These are phyloP conservation scores for Lindgomyces ingoldianus DNA, from an alignment of 495 filamentous ascomycete genomes.

Conservation along the genomic window DNA sequence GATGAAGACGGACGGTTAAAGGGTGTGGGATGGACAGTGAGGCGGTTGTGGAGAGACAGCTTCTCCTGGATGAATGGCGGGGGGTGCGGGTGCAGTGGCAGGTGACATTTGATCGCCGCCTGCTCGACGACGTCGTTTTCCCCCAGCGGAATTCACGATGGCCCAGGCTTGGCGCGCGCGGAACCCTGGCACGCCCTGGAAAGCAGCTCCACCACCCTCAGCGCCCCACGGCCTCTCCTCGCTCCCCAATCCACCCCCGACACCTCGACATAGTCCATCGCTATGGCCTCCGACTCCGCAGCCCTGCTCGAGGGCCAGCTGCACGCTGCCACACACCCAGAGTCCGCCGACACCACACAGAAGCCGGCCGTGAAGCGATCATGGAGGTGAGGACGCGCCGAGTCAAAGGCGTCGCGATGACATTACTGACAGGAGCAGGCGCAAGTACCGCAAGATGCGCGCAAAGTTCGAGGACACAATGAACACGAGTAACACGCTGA, in stretches of 20 bases:
- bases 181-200: neutral
- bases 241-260: neutral
- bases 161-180: neutral
- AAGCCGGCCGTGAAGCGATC: constrained; percentile 35
- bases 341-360: constrained; percentile 16
- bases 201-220: neutral
- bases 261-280: no score
- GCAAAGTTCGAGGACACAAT: constrained; percentile 80
- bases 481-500: constrained; percentile 74
- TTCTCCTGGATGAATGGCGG: neutral
- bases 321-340: neutral
- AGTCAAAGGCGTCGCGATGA: no score
- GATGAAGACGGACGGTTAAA: constrained; percentile 7
- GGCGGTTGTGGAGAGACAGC: neutral
- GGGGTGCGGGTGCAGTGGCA: neutral
- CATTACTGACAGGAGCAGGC: constrained; percentile 25
- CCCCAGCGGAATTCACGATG: neutral
- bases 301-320: constrained; percentile 10
- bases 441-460: constrained; percentile 90
- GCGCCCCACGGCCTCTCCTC: neutral
- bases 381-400: constrained; percentile 32
- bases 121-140: neutral
- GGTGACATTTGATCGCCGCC: neutral
- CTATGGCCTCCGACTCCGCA: constrained; percentile 28
- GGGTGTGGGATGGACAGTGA: neutral